Evolutionary conservation across 2,329 filamentous ascomycete genomes (phyloP).

Genomic region (Tolypocladium amazonense): DNA sequence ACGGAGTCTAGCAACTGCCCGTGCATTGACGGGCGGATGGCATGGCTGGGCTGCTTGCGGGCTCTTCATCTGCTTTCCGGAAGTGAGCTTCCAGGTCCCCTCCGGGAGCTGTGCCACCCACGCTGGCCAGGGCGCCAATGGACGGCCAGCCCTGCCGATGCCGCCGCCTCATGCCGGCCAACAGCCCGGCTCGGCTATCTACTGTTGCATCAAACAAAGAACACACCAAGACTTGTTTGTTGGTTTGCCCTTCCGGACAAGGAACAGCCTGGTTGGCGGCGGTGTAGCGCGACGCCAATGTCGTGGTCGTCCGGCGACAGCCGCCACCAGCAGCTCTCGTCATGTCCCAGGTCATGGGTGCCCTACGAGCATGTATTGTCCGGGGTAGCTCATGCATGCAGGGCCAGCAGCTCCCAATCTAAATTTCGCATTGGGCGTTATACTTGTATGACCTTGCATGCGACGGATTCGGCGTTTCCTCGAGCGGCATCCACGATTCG

Average conservation of each 20-base stretch:
- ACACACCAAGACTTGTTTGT: not conserved
- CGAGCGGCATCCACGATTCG: too few relatives aligned
- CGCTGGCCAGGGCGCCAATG: not conserved
- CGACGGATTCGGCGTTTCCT: not conserved
- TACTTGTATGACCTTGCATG: not conserved
- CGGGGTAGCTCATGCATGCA: not conserved
- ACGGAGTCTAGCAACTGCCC: not conserved
- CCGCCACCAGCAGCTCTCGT: not conserved
- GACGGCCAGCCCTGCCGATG: not conserved
- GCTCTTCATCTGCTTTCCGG: not conserved
- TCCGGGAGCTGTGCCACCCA: not conserved
- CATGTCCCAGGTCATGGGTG: not conserved
- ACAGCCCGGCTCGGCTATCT: not conserved
- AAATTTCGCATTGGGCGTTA: not conserved
- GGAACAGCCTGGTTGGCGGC: not conserved
- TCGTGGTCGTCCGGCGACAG: not conserved
- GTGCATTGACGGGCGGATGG: not conserved
- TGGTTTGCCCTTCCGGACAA: not conserved
- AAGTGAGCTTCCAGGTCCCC: not conserved
- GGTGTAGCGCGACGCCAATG: not conserved
- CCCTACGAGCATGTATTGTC: not conserved
- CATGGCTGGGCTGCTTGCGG: not conserved
- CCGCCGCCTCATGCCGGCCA: not conserved
- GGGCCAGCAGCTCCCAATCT: not conserved
- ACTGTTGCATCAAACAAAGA: not conserved